phyloP scores from a whole-genome alignment of 805 yeast species.

The Yamadazyma tumulicola region DNA sequence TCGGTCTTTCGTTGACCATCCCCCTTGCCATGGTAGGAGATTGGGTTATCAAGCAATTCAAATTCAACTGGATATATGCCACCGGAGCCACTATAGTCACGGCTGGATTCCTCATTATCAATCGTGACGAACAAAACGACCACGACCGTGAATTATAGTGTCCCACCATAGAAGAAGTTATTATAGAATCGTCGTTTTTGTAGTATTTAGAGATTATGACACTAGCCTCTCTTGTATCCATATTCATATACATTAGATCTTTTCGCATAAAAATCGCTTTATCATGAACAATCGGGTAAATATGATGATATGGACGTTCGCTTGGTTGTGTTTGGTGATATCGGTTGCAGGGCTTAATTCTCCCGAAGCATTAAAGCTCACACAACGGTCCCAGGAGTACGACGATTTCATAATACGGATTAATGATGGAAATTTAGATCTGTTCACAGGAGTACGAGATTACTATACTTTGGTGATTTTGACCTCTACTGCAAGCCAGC shows the following conservation, averaged over 20 bases:
- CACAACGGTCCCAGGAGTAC: constrained; percentile 7
- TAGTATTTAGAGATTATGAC: no score
- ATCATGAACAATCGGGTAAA: no score
- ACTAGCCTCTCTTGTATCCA: no score
- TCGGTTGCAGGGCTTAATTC: no score
- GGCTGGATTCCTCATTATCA: constrained; percentile 78
- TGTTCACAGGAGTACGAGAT: constrained; percentile 48
- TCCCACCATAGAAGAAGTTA: no score
- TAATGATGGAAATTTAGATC: constrained; percentile 34
- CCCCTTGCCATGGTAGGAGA: constrained; percentile 96
- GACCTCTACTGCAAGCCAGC: constrained; percentile 44
- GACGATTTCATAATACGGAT: constrained; percentile 40
- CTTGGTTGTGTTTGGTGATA: no score
- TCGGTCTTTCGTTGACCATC: constrained; percentile 88
- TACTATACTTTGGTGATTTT: constrained; percentile 50
- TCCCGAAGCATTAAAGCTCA: constrained; percentile 9
- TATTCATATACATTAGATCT: no score
- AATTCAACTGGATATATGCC: constrained; percentile 59
- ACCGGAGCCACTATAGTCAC: constrained; percentile 81
- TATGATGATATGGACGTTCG: no score
- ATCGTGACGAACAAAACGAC: constrained; percentile 72
- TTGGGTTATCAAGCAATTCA: constrained; percentile 62
- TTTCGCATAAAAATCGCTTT: no score
- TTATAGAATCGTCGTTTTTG: no score
- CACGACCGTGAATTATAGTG: no score